Base-by-base conservation (phyloP, 371 early-diverging fungal genomes). In the Apophysomyces ossiformis region DNA sequence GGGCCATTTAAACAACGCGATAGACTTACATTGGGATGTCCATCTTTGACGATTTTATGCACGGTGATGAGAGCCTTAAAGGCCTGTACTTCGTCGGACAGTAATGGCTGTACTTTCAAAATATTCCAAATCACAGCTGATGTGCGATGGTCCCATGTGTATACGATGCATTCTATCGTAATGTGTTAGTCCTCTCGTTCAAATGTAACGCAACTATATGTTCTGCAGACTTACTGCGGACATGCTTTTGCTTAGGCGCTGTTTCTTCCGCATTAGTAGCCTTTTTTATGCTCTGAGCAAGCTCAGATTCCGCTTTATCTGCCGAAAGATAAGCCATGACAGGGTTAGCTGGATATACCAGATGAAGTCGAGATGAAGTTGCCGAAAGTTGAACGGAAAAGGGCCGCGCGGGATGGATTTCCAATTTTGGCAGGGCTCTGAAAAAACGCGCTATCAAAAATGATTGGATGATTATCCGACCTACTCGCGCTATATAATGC, bases 181-280 rank as follows among this genome's bases (percentile, higher is more conserved):
- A 38, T 5, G 1, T 35, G 32, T 46, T 57, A 38, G 46, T 50
- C 32, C 54, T 45, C 36, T 66, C 7, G 44, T 46, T 15, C 43
- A 38, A 39, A 13, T 54, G 21, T 16, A 35, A 43, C 38, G 37
- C 57, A 38, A 39, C 47, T 39, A 21, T 54, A 44, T 26, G 32
- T 11, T 18, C 16, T 21, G 15, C 21, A 2, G 59, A 76, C 87
- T 71, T 88, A 90, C 91, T 90, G 82, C 94, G 78, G 56, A 97
- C 98, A 78, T 98, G 99, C 81, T 98, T 98, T 74, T 96, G 97
- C 78, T 98, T 98, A 64, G 99, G 99, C 12, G 99, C 94, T 12
- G 92, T 88, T 77, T 98, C 98, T 57, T 96, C 97, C 35, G 83
- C 66, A 58, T 88, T 90, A 13, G 94, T 91, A 13, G 97, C 97